phyloP scores from a whole-genome alignment of 2,329 filamentous ascomycete genomes.

The Trichoderma simmonsii region DNA sequence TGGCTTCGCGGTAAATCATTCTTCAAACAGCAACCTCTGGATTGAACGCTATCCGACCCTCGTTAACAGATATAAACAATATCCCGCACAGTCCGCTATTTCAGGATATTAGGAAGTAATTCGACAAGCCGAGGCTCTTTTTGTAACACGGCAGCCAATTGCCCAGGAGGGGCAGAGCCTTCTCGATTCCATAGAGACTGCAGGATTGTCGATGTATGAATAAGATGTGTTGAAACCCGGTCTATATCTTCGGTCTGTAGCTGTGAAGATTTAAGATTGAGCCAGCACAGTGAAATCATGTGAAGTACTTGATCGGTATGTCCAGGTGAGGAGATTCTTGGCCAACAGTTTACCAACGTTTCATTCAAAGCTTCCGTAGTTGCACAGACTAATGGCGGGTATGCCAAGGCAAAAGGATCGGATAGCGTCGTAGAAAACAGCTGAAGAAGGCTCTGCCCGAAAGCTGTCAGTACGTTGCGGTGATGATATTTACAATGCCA shows the following conservation, averaged over 20 bases:
- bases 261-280: slow-evolving; percentile 42
- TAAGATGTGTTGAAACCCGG: slow-evolving; percentile 17
- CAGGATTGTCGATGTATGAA: slow-evolving; percentile 24
- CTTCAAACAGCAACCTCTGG: slow-evolving; percentile 81
- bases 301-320: slow-evolving; percentile 64
- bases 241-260: not conserved
- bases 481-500: slow-evolving; percentile 14
- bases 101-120: slow-evolving; percentile 22
- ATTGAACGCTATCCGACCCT: slow-evolving; percentile 35
- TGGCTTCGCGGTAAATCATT: slow-evolving; percentile 94
- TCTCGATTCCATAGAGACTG: slow-evolving; percentile 25
- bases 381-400: slow-evolving; percentile 51
- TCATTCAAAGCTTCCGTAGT: slow-evolving; percentile 53
- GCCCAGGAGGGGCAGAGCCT: slow-evolving; percentile 13
- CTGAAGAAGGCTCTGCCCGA: slow-evolving; percentile 60
- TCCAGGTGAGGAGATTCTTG: slow-evolving; percentile 52
- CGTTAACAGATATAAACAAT: not conserved
- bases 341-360: slow-evolving; percentile 65
- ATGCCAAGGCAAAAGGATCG: slow-evolving; percentile 63
- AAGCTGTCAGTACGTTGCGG: not conserved
- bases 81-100: not conserved
- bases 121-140: slow-evolving; percentile 32
- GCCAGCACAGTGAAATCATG: slow-evolving; percentile 61
- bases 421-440: slow-evolving; percentile 62
- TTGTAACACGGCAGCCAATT: slow-evolving; percentile 24